phyloP scores from a whole-genome alignment of 2,329 filamentous ascomycete genomes.

The Plenodomus tracheiphilus region DNA sequence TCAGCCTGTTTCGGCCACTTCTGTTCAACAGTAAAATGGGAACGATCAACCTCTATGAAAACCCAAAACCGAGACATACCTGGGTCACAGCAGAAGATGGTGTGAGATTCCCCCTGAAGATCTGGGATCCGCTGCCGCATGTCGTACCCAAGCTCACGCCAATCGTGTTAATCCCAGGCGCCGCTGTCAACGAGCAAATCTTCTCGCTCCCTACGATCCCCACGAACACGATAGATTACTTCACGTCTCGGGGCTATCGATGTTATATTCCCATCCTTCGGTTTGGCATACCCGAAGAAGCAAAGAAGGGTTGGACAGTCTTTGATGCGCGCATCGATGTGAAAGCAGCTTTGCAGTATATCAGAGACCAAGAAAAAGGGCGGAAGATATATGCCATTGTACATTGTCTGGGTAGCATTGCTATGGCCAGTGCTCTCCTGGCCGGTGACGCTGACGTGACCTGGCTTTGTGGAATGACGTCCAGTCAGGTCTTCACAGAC shows the following conservation, averaged over 20 bases:
- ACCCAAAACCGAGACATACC: slow-evolving; percentile 51
- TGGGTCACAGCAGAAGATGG: slow-evolving; percentile 56
- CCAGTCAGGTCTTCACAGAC: slow-evolving; percentile 67
- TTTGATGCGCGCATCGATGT: slow-evolving; percentile 65
- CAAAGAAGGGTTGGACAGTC: slow-evolving; percentile 60
- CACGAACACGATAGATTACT: slow-evolving; percentile 67
- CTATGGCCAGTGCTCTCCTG: slow-evolving; percentile 61
- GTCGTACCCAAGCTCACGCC: slow-evolving; percentile 14
- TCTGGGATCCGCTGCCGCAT: slow-evolving; percentile 55
- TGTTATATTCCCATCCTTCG: slow-evolving; percentile 63
- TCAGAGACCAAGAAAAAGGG: slow-evolving; percentile 46
- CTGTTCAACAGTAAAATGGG: slow-evolving; percentile 47
- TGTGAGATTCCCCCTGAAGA: slow-evolving; percentile 57
- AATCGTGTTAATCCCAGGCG: slow-evolving; percentile 65
- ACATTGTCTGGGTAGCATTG: slow-evolving; percentile 67
- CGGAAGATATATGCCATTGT: slow-evolving; percentile 59
- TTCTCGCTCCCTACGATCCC: slow-evolving; percentile 65
- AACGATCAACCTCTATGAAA: slow-evolving; percentile 51
- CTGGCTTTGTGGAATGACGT: slow-evolving; percentile 63
- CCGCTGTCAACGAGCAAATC: slow-evolving; percentile 65
- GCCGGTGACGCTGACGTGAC: slow-evolving; percentile 61
- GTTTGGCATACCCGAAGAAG: slow-evolving; percentile 58
- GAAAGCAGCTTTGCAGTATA: slow-evolving; percentile 57
- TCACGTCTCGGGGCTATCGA: slow-evolving; percentile 62
- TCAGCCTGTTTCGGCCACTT: slow-evolving; percentile 59